phyloP scores from a whole-genome alignment of 2,329 filamentous ascomycete species.

The Penicillium oxalicum region DNA sequence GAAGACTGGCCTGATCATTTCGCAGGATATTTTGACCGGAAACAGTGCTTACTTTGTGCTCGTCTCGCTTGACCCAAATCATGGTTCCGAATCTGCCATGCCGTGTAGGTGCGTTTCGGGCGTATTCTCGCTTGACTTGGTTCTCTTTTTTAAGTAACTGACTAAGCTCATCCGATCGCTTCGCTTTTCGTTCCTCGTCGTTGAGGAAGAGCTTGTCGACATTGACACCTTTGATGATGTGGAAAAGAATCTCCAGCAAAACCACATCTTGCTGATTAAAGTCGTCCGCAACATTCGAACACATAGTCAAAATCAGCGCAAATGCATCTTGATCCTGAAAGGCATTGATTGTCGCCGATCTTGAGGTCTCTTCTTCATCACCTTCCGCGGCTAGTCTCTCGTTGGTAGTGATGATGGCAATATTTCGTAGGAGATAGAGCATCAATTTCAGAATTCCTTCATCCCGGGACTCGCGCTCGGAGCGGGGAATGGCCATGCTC shows the following conservation, averaged over 20 bases:
- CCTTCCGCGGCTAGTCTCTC: slow-evolving; percentile 68
- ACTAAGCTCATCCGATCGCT: slow-evolving; percentile 67
- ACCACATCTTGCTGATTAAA: slow-evolving; percentile 83
- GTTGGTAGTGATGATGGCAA: slow-evolving; percentile 75
- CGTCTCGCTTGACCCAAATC: slow-evolving; percentile 88
- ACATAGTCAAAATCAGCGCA: slow-evolving; percentile 73
- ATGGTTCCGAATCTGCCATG: slow-evolving; percentile 96
- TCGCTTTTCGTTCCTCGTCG: slow-evolving; percentile 62
- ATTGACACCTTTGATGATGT: slow-evolving; percentile 85
- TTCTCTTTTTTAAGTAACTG: slow-evolving; percentile 74
- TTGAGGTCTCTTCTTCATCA: slow-evolving; percentile 84
- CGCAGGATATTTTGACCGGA: slow-evolving; percentile 82
- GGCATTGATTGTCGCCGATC: slow-evolving; percentile 79
- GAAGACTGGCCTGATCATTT: slow-evolving; percentile 64
- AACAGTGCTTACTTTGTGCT: slow-evolving; percentile 76
- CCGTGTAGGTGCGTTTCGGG: slow-evolving; percentile 71
- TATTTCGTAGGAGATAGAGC: slow-evolving; percentile 81
- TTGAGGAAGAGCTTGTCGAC: slow-evolving; percentile 79
- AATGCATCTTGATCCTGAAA: slow-evolving; percentile 91
- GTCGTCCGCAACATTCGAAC: slow-evolving; percentile 89
- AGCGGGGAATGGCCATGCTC: slow-evolving; percentile 71
- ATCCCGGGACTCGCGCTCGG: slow-evolving; percentile 71
- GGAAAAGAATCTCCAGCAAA: slow-evolving; percentile 87
- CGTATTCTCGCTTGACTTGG: slow-evolving; percentile 71
- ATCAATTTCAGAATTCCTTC: slow-evolving; percentile 89